Evolutionary conservation across 2,329 filamentous ascomycete species (phyloP).

Genomic region (Thielaviopsis euricoi): DNA sequence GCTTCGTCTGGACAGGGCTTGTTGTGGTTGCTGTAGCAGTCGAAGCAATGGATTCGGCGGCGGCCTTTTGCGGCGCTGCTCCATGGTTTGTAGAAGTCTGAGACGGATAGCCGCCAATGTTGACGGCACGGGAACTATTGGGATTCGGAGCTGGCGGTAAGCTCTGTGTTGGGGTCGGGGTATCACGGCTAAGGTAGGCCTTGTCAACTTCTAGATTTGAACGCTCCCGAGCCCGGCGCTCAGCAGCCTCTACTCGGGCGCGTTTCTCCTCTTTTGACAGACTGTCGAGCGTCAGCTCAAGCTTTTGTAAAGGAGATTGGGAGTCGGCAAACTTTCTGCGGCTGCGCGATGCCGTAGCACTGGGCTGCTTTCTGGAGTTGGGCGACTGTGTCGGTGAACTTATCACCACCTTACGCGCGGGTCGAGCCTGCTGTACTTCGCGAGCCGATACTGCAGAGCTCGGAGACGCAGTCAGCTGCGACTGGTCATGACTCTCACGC

Average conservation of each 20-base stretch:
- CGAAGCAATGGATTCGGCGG: not conserved
- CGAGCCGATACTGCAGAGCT: not conserved
- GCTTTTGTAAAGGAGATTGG: constrained; percentile 78
- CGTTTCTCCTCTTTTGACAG: constrained; percentile 95
- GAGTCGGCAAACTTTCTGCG: constrained; percentile 49
- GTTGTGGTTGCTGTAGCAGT: not conserved
- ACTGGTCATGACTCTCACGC: not conserved
- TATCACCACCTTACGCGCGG: constrained; percentile 4
- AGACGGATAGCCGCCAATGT: constrained; percentile 4
- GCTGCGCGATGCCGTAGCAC: constrained; percentile 8
- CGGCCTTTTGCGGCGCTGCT: constrained; percentile 1
- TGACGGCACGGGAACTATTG: constrained; percentile 1
- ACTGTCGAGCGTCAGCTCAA: constrained; percentile 78
- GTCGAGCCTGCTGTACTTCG: constrained; percentile 2
- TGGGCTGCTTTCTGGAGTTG: constrained; percentile 4
- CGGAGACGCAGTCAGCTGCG: not conserved
- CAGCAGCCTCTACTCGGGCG: constrained; percentile 67
- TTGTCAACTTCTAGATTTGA: constrained; percentile 24
- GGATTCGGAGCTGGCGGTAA: not conserved
- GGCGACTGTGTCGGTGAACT: constrained; percentile 5
- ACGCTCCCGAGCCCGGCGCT: constrained; percentile 52
- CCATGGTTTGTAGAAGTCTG: constrained; percentile 2
- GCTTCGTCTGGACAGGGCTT: constrained; percentile 2
- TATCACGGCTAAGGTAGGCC: constrained; percentile 5
- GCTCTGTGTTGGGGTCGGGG: constrained; percentile 9